Percentiles rank a stretch among this genome's conserved stretches.
These are phyloP conservation scores for Solidago caesia DNA, from an alignment of 129 eudicot species.

Conservation along the genomic window DNA sequence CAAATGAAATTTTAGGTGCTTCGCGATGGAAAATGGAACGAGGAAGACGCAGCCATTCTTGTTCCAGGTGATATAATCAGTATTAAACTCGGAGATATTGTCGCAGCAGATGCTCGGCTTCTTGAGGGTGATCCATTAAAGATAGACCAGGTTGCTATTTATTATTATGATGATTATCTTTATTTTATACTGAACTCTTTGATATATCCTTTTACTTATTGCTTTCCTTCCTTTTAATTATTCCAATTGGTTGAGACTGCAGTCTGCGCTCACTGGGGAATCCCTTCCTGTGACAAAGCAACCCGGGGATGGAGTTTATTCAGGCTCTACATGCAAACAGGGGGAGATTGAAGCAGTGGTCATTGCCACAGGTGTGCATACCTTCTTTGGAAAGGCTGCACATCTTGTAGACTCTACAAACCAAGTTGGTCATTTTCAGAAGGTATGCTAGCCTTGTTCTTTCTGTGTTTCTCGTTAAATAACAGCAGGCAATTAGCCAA, in stretches of 20 bases:
- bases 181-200: slow-evolving; percentile 10
- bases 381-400: slow-evolving; percentile 87
- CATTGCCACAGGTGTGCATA: slow-evolving; percentile 83
- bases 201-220: slow-evolving; percentile 8
- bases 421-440: slow-evolving; percentile 83
- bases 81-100: slow-evolving; percentile 66
- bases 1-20: slow-evolving; percentile 34
- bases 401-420: slow-evolving; percentile 81
- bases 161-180: neutral
- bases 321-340: slow-evolving; percentile 88
- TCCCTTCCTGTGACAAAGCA: slow-evolving; percentile 72
- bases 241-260: slow-evolving; percentile 26
- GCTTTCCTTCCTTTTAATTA: neutral
- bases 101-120: slow-evolving; percentile 87
- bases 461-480: slow-evolving; percentile 8
- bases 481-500: neutral
- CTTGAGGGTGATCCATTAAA: slow-evolving; percentile 74
- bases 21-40: slow-evolving; percentile 67
- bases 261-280: slow-evolving; percentile 87
- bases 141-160: slow-evolving; percentile 69
- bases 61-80: slow-evolving; percentile 81
- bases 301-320: slow-evolving; percentile 81
- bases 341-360: slow-evolving; percentile 84
- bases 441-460: slow-evolving; percentile 40
- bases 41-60: slow-evolving; percentile 68